A percentile compares a stretch with the other conserved stretches of the same genome.
phyloP scores from a whole-genome alignment of 495 filamentous ascomycete species.

The Saxispiralis lemnorum region DNA sequence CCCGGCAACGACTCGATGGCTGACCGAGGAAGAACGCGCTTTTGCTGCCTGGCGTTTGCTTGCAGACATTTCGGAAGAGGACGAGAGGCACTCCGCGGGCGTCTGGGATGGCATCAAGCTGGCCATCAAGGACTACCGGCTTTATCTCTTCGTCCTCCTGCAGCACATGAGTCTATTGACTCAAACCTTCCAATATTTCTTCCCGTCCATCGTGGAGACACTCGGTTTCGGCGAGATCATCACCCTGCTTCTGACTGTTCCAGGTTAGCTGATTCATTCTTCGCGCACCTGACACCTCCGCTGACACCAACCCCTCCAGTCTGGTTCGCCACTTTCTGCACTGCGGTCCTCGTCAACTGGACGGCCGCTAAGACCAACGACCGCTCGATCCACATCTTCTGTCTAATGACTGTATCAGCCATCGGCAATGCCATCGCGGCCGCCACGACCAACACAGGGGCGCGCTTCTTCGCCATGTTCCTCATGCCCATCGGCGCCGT shows the following conservation, averaged over 20 bases:
- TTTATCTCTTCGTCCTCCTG: no score
- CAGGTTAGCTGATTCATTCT: conserved; percentile 37
- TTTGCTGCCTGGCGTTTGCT: no score
- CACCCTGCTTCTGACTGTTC: conserved; percentile 59
- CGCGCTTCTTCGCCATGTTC: conserved; percentile 70
- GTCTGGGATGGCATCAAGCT: no score
- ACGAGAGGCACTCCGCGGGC: no score
- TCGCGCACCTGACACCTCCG: no score
- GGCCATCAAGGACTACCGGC: no score
- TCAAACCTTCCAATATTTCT: conserved; percentile 56
- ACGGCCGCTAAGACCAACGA: conserved; percentile 67
- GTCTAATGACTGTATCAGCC: conserved; percentile 51
- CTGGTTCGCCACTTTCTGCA: no score
- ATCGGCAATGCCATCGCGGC: conserved; percentile 60
- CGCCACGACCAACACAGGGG: conserved; percentile 41
- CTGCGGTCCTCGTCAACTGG: conserved; percentile 53
- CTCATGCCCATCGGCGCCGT: conserved; percentile 55
- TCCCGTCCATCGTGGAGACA: conserved; percentile 66
- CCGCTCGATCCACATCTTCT: conserved; percentile 56
- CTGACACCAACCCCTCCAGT: no score
- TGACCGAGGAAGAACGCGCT: no score
- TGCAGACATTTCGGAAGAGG: no score
- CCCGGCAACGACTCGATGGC: no score
- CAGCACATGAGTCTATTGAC: no score
- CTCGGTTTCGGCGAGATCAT: conserved; percentile 46